phyloP scores from a whole-genome alignment of 768 basidiomycete species.

The Daedalea quercina region DNA sequence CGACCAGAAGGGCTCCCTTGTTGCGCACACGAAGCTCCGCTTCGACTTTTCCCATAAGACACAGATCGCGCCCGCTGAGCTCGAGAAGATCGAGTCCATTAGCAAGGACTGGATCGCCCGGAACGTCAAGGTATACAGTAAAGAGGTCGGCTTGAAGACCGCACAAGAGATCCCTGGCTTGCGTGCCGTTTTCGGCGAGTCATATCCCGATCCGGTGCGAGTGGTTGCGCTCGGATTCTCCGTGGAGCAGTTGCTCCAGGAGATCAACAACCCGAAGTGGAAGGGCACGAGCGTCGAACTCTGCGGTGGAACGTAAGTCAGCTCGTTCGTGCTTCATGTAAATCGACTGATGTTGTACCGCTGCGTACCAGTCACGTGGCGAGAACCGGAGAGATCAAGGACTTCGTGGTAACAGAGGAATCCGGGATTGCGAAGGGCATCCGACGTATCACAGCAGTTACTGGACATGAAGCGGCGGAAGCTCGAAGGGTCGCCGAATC shows the following conservation, averaged over 20 bases:
- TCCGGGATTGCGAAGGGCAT: slow-evolving; percentile 98
- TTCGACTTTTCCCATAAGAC: slow-evolving; percentile 99
- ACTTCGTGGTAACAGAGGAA: slow-evolving; percentile 92
- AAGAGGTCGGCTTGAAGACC: slow-evolving; percentile 70
- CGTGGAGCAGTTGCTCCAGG: slow-evolving; percentile 78
- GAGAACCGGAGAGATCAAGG: slow-evolving; percentile 96
- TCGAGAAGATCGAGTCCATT: slow-evolving; percentile 77
- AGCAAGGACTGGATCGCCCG: slow-evolving; percentile 85
- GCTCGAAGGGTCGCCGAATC: slow-evolving; percentile 63
- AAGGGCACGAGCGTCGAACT: slow-evolving; percentile 89
- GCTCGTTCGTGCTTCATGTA: neutral
- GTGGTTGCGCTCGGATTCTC: slow-evolving; percentile 89
- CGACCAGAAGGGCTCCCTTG: slow-evolving; percentile 96
- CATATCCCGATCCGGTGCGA: slow-evolving; percentile 95
- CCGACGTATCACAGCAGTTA: slow-evolving; percentile 88
- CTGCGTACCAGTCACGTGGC: slow-evolving; percentile 68
- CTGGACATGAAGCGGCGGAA: slow-evolving; percentile 87
- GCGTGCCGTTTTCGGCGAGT: slow-evolving; percentile 95
- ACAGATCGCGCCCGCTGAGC: slow-evolving; percentile 68
- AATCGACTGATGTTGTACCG: neutral
- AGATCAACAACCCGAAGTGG: slow-evolving; percentile 90
- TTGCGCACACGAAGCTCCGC: slow-evolving; percentile 90
- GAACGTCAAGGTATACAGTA: slow-evolving; percentile 85
- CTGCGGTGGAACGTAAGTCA: slow-evolving; percentile 89
- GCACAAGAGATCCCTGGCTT: slow-evolving; percentile 90